Conservation (phyloP, 495 filamentous ascomycete genomes). For the Penicillium argentinense region DNA sequence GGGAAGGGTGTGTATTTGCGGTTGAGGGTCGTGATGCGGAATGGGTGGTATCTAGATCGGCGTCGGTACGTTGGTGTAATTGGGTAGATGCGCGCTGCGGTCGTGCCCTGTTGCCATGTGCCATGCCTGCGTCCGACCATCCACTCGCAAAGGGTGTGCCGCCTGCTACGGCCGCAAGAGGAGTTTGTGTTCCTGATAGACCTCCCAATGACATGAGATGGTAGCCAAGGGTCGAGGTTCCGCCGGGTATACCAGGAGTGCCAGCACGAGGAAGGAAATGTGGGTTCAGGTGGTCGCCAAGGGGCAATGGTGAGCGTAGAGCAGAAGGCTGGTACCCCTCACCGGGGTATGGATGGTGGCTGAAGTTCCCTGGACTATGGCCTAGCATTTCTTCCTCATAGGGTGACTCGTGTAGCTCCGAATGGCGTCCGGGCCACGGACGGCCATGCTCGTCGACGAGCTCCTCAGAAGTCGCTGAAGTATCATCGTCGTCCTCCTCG, state of each 20-base stretch:
- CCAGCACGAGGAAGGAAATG: conserved; percentile 64
- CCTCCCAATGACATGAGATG: conserved; percentile 74
- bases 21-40: conserved; percentile 47
- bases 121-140: conserved; percentile 45
- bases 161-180: conserved; percentile 82
- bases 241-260: conserved; percentile 79
- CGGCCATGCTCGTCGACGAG: conserved; percentile 30
- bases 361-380: conserved; percentile 22
- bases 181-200: conserved; percentile 82
- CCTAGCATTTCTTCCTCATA: conserved; percentile 36
- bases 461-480: conserved; percentile 44
- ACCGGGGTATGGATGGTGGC: conserved; percentile 27
- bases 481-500: conserved; percentile 69
- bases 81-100: conserved; percentile 12
- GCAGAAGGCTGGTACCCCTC: conserved; percentile 33
- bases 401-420: conserved; percentile 28
- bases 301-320: conserved; percentile 42
- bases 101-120: conserved; percentile 18
- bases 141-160: conserved; percentile 54
- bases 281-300: conserved; percentile 54
- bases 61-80: conserved; percentile 20
- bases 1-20: conserved; percentile 36
- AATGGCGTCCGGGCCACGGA: conserved; percentile 14
- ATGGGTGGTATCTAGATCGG: conserved; percentile 34
- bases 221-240: conserved; percentile 86